Base-by-base conservation (phyloP, 192 early-diverging fungal species). In the Chytriomyces confervae region DNA sequence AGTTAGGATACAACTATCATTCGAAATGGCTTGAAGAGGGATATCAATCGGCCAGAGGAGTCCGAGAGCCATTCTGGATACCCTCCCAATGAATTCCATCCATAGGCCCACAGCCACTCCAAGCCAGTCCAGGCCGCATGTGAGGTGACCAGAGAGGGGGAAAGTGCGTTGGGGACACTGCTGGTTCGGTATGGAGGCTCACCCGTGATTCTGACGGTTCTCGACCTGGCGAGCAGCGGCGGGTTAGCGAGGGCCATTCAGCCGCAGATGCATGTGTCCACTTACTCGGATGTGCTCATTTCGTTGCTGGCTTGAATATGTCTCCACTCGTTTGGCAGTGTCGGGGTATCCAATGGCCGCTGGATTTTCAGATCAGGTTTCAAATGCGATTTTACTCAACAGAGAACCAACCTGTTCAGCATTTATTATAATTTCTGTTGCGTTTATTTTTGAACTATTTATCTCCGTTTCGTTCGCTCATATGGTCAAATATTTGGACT, bases 401-500 rank as follows among this genome's bases (percentile, higher is more conserved):
- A 36, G 36, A 36, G 36, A 36, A 36, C 36, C 36, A 36, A 36
- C 36, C 36, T 36, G 36, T 36, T 36, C 36, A 36, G 36, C 36
- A 36, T 36, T 36, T 36, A 36, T 36, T 36, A 36, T 36, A 36
- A 36, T 36, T 36, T 36, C 36, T 36, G 36, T 36, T 36, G 36
- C 36, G 36, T 36, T 36, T 36, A 36, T 36, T 36, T 36, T 36
- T 36, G 36, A 60, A n/a, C 57, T n/a, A 60, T 60, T 64, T 72
- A 1, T 3, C 24, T 72, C 60, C 60, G 18, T 36, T 43, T 9
- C 13, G 10, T 46, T 8, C 48, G 8, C 23, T 75, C 45, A 87
- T 61, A 85, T 67, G 1, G 82, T 79, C 82, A 84, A 75, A 69
- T 80, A 77, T 71, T 83, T 85, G 61, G 66, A 45, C n/a, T 79